Conservation (phyloP, 2,329 filamentous ascomycete species). For the Cladosporium sp. region DNA sequence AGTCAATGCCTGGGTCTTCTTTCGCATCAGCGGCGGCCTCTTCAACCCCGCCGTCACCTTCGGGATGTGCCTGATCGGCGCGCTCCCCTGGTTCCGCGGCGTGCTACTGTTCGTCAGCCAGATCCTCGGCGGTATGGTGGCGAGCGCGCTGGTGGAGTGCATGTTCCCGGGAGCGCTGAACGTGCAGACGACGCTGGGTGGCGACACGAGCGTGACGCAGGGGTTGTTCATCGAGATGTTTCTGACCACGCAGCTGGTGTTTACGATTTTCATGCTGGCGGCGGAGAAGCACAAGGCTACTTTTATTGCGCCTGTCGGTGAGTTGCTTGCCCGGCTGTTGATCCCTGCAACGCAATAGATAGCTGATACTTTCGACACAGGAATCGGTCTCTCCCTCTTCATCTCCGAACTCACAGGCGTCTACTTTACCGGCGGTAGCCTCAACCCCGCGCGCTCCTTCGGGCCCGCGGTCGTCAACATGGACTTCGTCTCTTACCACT, state of each 20-base stretch:
- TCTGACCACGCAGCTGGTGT: constrained; percentile 44
- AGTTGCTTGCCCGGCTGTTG: background rate
- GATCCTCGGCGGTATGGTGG: constrained; percentile 42
- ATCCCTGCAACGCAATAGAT: no score
- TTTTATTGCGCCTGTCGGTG: constrained; percentile 43
- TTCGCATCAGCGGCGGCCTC: constrained; percentile 36
- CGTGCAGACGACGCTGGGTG: constrained; percentile 39
- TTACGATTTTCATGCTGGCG: constrained; percentile 47
- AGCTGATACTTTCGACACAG: background rate
- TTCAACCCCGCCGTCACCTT: constrained; percentile 42
- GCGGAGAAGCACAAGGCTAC: constrained; percentile 48
- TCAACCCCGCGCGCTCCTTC: constrained; percentile 42
- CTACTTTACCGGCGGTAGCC: constrained; percentile 43
- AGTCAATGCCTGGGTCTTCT: constrained; percentile 45
- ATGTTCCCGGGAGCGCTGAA: constrained; percentile 43
- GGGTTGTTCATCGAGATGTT: constrained; percentile 47
- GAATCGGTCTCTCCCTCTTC: constrained; percentile 50
- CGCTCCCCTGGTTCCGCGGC: constrained; percentile 39
- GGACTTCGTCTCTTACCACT: constrained; percentile 37
- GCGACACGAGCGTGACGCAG: constrained; percentile 40
- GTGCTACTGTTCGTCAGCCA: constrained; percentile 40
- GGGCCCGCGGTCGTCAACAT: constrained; percentile 34
- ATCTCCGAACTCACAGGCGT: constrained; percentile 46
- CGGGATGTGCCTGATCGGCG: constrained; percentile 40
- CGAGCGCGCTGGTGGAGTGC: constrained; percentile 38